These are phyloP conservation scores for Penicillium coprophilum DNA, from an alignment of 495 filamentous ascomycete species.

Conservation along the genomic window DNA sequence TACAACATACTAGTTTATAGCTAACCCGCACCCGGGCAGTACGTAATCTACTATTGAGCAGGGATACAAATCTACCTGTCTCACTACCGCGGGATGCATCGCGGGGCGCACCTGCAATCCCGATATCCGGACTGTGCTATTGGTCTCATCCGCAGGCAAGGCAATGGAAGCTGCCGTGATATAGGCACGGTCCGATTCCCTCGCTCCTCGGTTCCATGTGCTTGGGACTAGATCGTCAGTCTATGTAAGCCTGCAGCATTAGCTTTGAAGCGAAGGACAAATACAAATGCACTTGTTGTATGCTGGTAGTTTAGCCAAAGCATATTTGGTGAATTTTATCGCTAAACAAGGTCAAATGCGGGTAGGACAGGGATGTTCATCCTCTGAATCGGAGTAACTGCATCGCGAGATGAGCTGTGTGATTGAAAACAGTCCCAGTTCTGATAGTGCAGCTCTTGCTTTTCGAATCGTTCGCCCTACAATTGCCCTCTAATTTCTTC, in stretches of 20 bases:
- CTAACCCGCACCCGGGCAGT: too few species aligned
- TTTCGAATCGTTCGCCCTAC: not conserved
- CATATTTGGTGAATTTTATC: not conserved
- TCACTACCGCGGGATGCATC: not conserved
- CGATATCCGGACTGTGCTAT: not conserved
- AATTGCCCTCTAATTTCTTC: not conserved
- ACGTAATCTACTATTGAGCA: not conserved
- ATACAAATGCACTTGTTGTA: not conserved
- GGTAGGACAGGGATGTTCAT: not conserved
- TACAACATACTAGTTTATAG: too few species aligned
- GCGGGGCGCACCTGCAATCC: not conserved
- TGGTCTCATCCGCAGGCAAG: not conserved
- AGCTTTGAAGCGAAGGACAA: not conserved
- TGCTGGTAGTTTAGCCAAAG: not conserved
- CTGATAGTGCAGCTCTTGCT: not conserved
- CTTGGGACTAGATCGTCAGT: not conserved
- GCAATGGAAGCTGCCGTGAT: not conserved
- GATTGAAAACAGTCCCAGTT: not conserved
- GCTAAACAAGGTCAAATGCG: not conserved
- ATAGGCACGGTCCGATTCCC: conserved; percentile 6
- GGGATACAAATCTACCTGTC: conserved; percentile 1
- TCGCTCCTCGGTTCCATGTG: conserved; percentile 5
- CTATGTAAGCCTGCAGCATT: not conserved
- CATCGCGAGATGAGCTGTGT: not conserved
- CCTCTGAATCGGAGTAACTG: not conserved